phyloP scores from a whole-genome alignment of 2,329 filamentous ascomycete genomes.

The Stemphylium lycopersici region DNA sequence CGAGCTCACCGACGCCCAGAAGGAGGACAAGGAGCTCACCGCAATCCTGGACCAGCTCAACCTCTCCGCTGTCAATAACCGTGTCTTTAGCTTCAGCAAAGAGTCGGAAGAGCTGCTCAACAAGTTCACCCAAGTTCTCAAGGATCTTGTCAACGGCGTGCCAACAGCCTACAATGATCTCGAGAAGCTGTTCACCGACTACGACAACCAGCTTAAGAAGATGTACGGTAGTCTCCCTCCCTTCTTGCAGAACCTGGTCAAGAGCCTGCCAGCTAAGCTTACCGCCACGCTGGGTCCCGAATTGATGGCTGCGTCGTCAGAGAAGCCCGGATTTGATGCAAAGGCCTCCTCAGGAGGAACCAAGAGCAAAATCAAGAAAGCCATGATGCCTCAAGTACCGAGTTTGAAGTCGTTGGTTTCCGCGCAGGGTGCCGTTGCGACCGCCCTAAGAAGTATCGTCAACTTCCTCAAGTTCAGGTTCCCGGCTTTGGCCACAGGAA shows the following conservation, averaged over 20 bases:
- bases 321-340: conserved; percentile 62
- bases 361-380: conserved; percentile 54
- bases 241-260: conserved; percentile 85
- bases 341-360: conserved; percentile 34
- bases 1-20: conserved; percentile 50
- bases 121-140: conserved; percentile 87
- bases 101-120: conserved; percentile 82
- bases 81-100: conserved; percentile 80
- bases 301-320: conserved; percentile 77
- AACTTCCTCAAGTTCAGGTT: conserved; percentile 85
- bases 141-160: conserved; percentile 88
- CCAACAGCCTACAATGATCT: conserved; percentile 94
- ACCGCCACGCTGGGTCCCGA: conserved; percentile 79
- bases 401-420: conserved; percentile 80
- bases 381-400: conserved; percentile 64
- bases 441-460: conserved; percentile 87
- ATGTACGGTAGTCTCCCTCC: conserved; percentile 72
- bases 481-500: conserved; percentile 82
- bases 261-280: conserved; percentile 81
- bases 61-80: conserved; percentile 82
- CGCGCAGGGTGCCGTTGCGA: conserved; percentile 84
- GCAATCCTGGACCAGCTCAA: conserved; percentile 84
- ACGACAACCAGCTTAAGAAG: conserved; percentile 67
- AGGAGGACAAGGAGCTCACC: conserved; percentile 75
- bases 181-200: conserved; percentile 68